Conservation (phyloP, 2,329 filamentous ascomycete genomes). For the Pseudogymnoascus sp. region DNA sequence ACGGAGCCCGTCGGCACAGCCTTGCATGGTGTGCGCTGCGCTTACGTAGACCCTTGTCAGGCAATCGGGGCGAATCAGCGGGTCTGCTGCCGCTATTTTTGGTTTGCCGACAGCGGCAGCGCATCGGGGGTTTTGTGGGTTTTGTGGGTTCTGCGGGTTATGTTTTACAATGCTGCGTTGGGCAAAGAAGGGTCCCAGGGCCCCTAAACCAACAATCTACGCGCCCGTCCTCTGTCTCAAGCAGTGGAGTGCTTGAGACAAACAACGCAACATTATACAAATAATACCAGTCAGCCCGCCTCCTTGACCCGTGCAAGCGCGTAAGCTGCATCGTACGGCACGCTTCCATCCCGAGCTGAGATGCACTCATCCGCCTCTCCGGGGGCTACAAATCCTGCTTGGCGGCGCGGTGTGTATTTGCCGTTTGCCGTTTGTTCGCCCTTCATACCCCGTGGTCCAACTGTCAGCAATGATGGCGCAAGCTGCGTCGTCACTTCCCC, state of each 20-base stretch:
- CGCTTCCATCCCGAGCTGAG: not conserved
- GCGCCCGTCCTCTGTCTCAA: not conserved
- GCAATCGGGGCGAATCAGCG: not conserved
- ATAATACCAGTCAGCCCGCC: not conserved
- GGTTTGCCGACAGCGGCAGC: not conserved
- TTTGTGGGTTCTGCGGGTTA: not conserved
- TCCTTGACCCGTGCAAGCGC: not conserved
- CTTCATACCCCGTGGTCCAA: not conserved
- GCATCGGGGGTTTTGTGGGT: too few species aligned
- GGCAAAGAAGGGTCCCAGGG: not conserved
- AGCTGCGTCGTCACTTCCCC: not conserved
- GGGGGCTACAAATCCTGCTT: not conserved
- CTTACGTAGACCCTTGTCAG: conserved; percentile 2
- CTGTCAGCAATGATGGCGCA: not conserved
- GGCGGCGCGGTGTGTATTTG: not conserved
- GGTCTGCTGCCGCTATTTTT: not conserved
- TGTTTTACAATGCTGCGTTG: not conserved
- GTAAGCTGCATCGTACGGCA: not conserved
- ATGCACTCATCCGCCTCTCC: not conserved
- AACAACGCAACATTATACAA: not conserved
- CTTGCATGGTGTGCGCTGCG: not conserved
- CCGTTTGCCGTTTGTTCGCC: not conserved
- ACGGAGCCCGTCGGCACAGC: not conserved
- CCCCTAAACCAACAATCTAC: not conserved
- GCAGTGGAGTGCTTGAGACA: not conserved